Base-by-base conservation (phyloP, 2,329 filamentous ascomycete species). In the Nannizziopsis barbatae region DNA sequence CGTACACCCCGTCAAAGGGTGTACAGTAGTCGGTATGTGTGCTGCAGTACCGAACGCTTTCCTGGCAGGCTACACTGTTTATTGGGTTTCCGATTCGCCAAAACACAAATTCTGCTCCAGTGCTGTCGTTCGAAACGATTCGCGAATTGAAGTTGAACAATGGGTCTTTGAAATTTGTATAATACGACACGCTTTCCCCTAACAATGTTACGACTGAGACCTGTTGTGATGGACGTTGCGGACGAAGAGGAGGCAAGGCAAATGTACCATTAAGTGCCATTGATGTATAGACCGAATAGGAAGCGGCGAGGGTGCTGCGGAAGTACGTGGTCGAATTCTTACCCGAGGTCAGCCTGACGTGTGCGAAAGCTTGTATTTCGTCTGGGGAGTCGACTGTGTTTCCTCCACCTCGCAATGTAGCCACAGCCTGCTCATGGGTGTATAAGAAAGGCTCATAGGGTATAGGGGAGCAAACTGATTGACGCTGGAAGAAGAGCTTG, bases 1-100 rank as follows among this genome's bases (percentile, higher is more conserved):
- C 27, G 11, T n/a, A 35, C 14, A 47, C 32, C 9, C 45, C 45
- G 14, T 41, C 45, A 37, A 37, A 47, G 2, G 27, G 15, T 14
- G 45, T 47, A 22, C 45, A 47, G 20, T 37, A 41, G 7, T 30
- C 12, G 4, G 45, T 47, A 35, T 47, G 41, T n/a, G 31, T 37
- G 45, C 45, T 47, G 22, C 45, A 47, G 11, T 42, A 47, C 31
- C 31, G 35, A 3, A 42, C 39, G 27, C 40, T 47, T 47, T 47
- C 45, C 37, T 47, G 45, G 27, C 45, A 47, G 11, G 45, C 45
- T 3, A 47, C 45, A 11, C 45, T 47, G 14, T 47, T 47, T 15
- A 47, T 33, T 9, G 39, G 27, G 4, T 15, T 30, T 22, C 37
- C 36, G 2, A 41, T 47, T 18, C 45, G 40, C 31, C 41, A 47